These are phyloP conservation scores for Barbarea vulgaris DNA, from an alignment of 345 rosid species.

Conservation along the genomic window DNA sequence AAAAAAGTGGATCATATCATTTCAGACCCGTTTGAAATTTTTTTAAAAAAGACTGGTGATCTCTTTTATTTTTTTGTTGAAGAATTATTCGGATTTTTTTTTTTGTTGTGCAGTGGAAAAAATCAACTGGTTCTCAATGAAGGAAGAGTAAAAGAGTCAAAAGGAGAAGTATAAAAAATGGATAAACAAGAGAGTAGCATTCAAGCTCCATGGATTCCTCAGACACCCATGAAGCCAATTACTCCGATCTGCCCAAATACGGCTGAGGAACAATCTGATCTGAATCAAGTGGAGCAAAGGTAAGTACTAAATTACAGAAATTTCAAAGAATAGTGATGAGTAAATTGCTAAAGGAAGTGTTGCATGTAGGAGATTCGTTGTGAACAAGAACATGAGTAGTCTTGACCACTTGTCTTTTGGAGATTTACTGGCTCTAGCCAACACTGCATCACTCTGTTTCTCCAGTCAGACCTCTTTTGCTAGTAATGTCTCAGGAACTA, in stretches of 20 bases:
- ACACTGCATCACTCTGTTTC: slow-evolving; percentile 43
- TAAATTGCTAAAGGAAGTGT: slow-evolving; percentile 3
- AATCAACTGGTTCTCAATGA: too few relatives aligned
- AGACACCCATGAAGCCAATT: slow-evolving; percentile 51
- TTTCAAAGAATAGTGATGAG: background rate
- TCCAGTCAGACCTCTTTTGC: background rate
- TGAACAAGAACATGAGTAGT: slow-evolving; percentile 21
- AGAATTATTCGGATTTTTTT: background rate
- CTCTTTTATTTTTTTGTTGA: background rate
- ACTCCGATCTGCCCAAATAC: slow-evolving; percentile 38
- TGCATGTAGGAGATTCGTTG: slow-evolving; percentile 36
- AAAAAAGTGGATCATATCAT: slow-evolving; percentile 27
- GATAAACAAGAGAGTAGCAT: slow-evolving; percentile 35
- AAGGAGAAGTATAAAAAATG: slow-evolving; percentile 9
- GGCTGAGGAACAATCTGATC: slow-evolving; percentile 22
- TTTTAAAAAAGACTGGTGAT: background rate
- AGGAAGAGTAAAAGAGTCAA: slow-evolving; percentile 20
- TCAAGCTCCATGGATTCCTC: slow-evolving; percentile 53
- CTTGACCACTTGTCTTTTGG: slow-evolving; percentile 44
- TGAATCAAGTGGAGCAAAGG: slow-evolving; percentile 35
- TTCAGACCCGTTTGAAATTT: background rate
- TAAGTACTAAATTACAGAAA: slow-evolving; percentile 23
- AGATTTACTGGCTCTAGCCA: slow-evolving; percentile 60
- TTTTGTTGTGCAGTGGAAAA: slow-evolving; percentile 19
- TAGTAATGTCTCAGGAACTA: background rate